A percentile compares a stretch with the other conserved stretches of the same genome.
These are phyloP conservation scores for Microbotryum lychnidis-dioicae DNA, from an alignment of 1,284 basidiomycete species.

Conservation along the genomic window DNA sequence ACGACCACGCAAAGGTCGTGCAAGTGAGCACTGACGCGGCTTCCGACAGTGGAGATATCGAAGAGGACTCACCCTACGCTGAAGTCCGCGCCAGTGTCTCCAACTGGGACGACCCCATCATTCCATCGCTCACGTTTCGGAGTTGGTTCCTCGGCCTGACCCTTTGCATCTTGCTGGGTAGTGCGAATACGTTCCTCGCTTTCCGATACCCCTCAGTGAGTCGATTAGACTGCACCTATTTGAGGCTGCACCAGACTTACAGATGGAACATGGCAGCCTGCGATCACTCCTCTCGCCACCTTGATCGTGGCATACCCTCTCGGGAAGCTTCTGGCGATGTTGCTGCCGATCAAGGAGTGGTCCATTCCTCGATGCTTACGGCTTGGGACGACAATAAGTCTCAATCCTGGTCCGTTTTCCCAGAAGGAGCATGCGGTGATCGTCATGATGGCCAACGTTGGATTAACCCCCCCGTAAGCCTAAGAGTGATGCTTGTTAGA, in stretches of 20 bases:
- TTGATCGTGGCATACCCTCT: slow-evolving; percentile 77
- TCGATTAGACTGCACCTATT: too few species aligned
- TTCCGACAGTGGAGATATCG: slow-evolving; percentile 38
- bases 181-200: slow-evolving; percentile 83
- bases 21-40: too few species aligned
- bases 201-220: slow-evolving; percentile 68
- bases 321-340: slow-evolving; percentile 75
- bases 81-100: slow-evolving; percentile 95
- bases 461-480: slow-evolving; percentile 37
- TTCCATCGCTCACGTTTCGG: slow-evolving; percentile 77
- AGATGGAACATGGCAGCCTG: slow-evolving; percentile 43
- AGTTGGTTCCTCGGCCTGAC: slow-evolving; percentile 78
- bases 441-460: slow-evolving; percentile 86
- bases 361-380: slow-evolving; percentile 56
- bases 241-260: too few species aligned
- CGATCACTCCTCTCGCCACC: slow-evolving; percentile 69
- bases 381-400: slow-evolving; percentile 52
- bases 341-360: slow-evolving; percentile 69
- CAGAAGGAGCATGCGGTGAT: slow-evolving; percentile 93
- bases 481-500: too few species aligned
- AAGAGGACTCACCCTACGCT: slow-evolving; percentile 93
- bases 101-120: slow-evolving; percentile 92
- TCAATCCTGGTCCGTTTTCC: slow-evolving; percentile 97
- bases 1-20: too few species aligned
- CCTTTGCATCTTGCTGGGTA: slow-evolving; percentile 59